A percentile compares a stretch with the other conserved stretches of the same genome.
phyloP scores from a whole-genome alignment of 176 grass and related monocot species.

The Alloteropsis semialata region DNA sequence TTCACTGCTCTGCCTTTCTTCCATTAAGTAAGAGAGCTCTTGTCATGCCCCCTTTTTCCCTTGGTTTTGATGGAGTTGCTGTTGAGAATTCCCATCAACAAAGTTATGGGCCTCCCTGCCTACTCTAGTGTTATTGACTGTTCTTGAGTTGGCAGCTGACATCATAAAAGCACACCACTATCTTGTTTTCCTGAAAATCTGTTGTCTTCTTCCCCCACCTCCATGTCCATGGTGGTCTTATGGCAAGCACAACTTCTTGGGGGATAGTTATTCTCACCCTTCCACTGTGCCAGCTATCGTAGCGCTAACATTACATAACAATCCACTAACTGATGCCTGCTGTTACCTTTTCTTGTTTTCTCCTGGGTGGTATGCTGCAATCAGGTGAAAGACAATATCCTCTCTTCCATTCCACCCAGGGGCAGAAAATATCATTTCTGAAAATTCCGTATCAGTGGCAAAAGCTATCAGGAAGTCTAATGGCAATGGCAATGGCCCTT shows the following conservation, averaged over 20 bases:
- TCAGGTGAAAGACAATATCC: background rate
- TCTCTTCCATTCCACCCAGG: background rate
- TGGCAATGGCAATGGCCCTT: background rate
- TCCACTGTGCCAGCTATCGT: background rate
- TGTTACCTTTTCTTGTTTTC: background rate
- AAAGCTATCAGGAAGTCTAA: background rate
- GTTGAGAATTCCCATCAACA: background rate
- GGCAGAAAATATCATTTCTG: background rate
- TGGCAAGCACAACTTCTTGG: background rate
- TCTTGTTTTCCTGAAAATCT: background rate
- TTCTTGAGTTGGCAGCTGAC: background rate
- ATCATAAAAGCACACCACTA: background rate
- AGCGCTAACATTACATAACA: background rate
- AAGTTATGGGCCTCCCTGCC: background rate
- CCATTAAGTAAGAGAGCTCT: background rate
- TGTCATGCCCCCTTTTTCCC: background rate
- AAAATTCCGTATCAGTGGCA: background rate
- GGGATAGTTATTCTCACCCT: background rate
- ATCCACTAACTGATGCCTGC: background rate
- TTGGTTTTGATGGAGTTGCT: background rate
- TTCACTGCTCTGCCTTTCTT: background rate
- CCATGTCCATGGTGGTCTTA: background rate
- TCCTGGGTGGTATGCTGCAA: background rate
- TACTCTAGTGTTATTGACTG: background rate
- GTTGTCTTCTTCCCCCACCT: background rate